A percentile compares a stretch with the other conserved stretches of the same genome.
Evolutionary conservation across 345 rosid species (phyloP).

Genomic region (Raphanus sativus): DNA sequence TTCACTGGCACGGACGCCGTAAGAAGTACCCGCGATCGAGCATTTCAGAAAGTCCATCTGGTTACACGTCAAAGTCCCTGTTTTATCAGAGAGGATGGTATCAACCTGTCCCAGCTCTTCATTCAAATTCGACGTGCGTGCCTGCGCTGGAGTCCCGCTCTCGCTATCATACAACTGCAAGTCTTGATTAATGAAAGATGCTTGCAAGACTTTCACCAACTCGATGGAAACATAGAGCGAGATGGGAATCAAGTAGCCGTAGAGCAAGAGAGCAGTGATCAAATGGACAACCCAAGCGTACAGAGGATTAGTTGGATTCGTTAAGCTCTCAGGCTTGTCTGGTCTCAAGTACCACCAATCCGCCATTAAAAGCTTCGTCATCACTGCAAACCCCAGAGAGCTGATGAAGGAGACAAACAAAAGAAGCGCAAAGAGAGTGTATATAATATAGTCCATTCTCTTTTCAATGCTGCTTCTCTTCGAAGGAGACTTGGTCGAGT

Average conservation of each 20-base stretch:
- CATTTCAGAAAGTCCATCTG: slow-evolving; percentile 80
- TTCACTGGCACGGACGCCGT: slow-evolving; percentile 56
- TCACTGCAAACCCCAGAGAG: slow-evolving; percentile 47
- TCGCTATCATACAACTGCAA: slow-evolving; percentile 59
- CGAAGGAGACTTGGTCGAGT: slow-evolving; percentile 67
- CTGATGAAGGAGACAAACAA: slow-evolving; percentile 52
- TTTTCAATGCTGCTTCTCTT: slow-evolving; percentile 67
- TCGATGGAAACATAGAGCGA: slow-evolving; percentile 76
- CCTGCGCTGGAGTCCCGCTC: slow-evolving; percentile 56
- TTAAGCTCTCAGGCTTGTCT: slow-evolving; percentile 38
- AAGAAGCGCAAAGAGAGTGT: slow-evolving; percentile 56
- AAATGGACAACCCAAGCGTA: slow-evolving; percentile 52
- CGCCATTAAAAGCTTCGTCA: slow-evolving; percentile 43
- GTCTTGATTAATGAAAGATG: slow-evolving; percentile 63
- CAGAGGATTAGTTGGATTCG: slow-evolving; percentile 45
- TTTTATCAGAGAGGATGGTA: slow-evolving; percentile 70
- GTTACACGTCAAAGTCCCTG: slow-evolving; percentile 80
- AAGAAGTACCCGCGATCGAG: slow-evolving; percentile 70
- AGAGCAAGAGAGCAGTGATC: slow-evolving; percentile 53
- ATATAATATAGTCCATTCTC: slow-evolving; percentile 67
- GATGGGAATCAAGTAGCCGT: slow-evolving; percentile 78
- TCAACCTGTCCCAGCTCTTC: slow-evolving; percentile 87
- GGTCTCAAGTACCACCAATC: slow-evolving; percentile 65
- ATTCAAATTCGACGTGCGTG: slow-evolving; percentile 72
- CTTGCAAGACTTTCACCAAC: slow-evolving; percentile 70